Base-by-base conservation (phyloP, 176 grass and related monocot genomes). In the Lolium rigidum region DNA sequence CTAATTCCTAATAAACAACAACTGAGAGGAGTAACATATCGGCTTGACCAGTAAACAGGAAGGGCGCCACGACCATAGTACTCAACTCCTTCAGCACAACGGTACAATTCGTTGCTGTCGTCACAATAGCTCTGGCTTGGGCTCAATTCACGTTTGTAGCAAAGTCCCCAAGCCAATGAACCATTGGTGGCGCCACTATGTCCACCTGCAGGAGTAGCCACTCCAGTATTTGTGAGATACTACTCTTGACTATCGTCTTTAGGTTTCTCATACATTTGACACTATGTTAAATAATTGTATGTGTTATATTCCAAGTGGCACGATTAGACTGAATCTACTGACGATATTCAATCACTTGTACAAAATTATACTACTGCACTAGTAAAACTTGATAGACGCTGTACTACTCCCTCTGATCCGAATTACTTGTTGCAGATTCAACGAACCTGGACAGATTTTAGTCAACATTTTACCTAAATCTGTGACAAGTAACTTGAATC, bases 91-190 rank as follows among this genome's bases (percentile, higher is more conserved):
- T 89, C 90, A 10, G 58, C 80, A 81, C 95, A 97, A 44, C 84
- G 90, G 67, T 97, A 97, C 3, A 86, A 17, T 77, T 90, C 86
- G 1, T 87, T 75, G 79, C 86, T 89, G 13, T 92, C 24, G 43
- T 90, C 78, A 44, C 95, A 97, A 22, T 97, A 97, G 80, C 59
- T 91, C 79, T 93, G 90, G 82, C 87, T 95, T 71, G 95, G 92
- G 89, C 95, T 95, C 90, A 97, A 54, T 80, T 97, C 92, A 52
- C 82, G 90, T 51, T 91, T 97, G 87, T 95, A 97, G 82, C 95
- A 97, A 69, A 97, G 80, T 57, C 92, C 95, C 87, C 93, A 97
- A 76, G 92, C 90, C 51, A 86, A 79, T 58, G 80, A 60, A 84
- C 91, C 95, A 85, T 85, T 90, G 67, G 84, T 63, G 3, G 85